These are phyloP conservation scores for Sergeia podlipaevii DNA, from an alignment of 208 protist genomes.

Conservation along the genomic window DNA sequence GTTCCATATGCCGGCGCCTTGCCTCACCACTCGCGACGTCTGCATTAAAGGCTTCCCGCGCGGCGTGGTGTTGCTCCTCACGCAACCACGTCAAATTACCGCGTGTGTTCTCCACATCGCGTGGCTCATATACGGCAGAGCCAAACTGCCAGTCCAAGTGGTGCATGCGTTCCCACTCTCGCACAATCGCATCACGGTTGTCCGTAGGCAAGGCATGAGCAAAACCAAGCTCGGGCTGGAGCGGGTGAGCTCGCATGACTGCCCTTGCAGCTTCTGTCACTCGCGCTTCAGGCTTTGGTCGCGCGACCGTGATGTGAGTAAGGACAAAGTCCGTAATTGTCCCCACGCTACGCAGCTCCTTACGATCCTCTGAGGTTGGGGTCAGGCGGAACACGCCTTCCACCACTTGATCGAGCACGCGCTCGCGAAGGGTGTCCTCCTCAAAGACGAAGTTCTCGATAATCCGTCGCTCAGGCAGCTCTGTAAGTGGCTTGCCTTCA, in stretches of 20 bases:
- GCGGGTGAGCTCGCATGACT: slow-evolving; percentile 54
- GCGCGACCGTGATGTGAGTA: slow-evolving; percentile 70
- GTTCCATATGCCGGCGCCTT: slow-evolving; percentile 57
- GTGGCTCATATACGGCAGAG: slow-evolving; percentile 82
- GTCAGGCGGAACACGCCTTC: slow-evolving; percentile 84
- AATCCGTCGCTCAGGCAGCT: slow-evolving; percentile 78
- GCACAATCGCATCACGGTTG: slow-evolving; percentile 66
- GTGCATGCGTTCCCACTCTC: slow-evolving; percentile 87
- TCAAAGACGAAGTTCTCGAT: slow-evolving; percentile 89
- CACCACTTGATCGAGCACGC: slow-evolving; percentile 80
- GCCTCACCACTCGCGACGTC: slow-evolving; percentile 67
- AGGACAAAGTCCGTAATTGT: slow-evolving; percentile 85
- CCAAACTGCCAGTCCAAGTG: slow-evolving; percentile 92
- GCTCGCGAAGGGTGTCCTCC: slow-evolving; percentile 87
- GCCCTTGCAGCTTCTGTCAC: slow-evolving; percentile 59
- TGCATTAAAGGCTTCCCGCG: slow-evolving; percentile 45
- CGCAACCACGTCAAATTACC: slow-evolving; percentile 89
- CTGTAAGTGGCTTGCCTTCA: slow-evolving; percentile 89
- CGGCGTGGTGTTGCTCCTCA: slow-evolving; percentile 59
- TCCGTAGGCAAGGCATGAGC: slow-evolving; percentile 80
- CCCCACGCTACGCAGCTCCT: slow-evolving; percentile 78
- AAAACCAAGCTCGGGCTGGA: slow-evolving; percentile 88
- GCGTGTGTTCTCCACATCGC: slow-evolving; percentile 53
- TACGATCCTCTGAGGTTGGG: slow-evolving; percentile 67
- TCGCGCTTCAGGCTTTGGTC: slow-evolving; percentile 15